These are phyloP conservation scores for Zymoseptoria passerinii DNA, from an alignment of 2,329 filamentous ascomycete species.

Conservation along the genomic window DNA sequence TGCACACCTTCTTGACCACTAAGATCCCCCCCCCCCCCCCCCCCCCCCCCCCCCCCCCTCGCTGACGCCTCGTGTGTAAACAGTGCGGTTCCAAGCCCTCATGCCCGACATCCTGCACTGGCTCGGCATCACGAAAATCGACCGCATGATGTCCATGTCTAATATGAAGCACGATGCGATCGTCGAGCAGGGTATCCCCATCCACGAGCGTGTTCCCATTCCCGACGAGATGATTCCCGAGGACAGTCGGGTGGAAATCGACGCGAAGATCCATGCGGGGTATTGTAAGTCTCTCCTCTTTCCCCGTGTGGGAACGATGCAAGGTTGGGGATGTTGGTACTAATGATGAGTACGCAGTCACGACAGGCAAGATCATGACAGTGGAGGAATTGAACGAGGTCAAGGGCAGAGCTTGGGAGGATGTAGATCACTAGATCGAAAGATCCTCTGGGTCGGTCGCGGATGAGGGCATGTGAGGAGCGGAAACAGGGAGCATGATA, in stretches of 20 bases:
- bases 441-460: no score
- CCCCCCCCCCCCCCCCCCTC: background rate
- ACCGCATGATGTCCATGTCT: constrained; percentile 97
- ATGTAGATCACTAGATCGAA: constrained; percentile 38
- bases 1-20: no score
- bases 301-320: constrained; percentile 11
- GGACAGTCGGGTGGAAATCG: constrained; percentile 95
- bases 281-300: constrained; percentile 40
- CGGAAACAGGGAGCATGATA: background rate
- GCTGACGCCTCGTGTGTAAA: background rate
- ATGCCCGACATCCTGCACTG: constrained; percentile 93
- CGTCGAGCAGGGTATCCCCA: constrained; percentile 52
- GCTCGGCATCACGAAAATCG: constrained; percentile 97
- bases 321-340: no score
- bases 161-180: constrained; percentile 94
- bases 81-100: constrained; percentile 47
- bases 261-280: constrained; percentile 92
- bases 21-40: no score
- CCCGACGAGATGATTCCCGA: constrained; percentile 89
- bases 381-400: constrained; percentile 78
- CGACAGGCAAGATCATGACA: constrained; percentile 81
- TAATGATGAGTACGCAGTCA: constrained; percentile 49
- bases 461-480: constrained; percentile 1
- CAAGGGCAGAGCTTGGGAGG: constrained; percentile 86
- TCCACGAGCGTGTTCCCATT: constrained; percentile 56